phyloP scores from a whole-genome alignment of 768 basidiomycete genomes.

The Tricholoma flavovirens region DNA sequence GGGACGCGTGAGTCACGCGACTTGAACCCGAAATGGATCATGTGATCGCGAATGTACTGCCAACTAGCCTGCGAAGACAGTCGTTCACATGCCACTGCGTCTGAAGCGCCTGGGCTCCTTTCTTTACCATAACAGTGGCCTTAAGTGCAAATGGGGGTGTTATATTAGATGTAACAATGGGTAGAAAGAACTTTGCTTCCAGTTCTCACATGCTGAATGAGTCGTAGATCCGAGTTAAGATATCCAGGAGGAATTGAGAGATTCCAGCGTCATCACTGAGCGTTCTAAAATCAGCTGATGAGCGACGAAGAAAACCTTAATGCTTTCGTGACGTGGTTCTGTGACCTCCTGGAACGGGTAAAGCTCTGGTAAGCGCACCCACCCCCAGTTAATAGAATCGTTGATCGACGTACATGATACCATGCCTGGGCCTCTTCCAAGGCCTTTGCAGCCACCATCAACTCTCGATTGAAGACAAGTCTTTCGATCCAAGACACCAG shows the following conservation, averaged over 20 bases:
- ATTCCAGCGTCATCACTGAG: slow-evolving; percentile 3
- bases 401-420: slow-evolving; percentile 11
- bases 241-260: not conserved
- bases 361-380: not conserved
- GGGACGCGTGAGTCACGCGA: too few relatives aligned
- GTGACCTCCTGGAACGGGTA: slow-evolving; percentile 2
- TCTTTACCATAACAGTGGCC: too few relatives aligned
- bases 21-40: too few relatives aligned
- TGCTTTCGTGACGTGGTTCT: slow-evolving; percentile 9
- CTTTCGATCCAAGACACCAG: slow-evolving; percentile 14
- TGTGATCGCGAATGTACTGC: too few relatives aligned
- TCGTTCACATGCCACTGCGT: too few relatives aligned
- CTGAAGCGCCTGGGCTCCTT: too few relatives aligned
- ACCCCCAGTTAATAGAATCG: not conserved
- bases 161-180: too few relatives aligned
- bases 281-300: slow-evolving; percentile 10
- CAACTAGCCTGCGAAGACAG: too few relatives aligned
- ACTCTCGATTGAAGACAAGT: slow-evolving; percentile 5
- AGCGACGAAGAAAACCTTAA: slow-evolving; percentile 10
- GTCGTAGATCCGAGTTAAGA: too few relatives aligned
- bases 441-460: slow-evolving; percentile 8
- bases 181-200: too few relatives aligned
- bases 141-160: too few relatives aligned
- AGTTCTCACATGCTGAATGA: too few relatives aligned
- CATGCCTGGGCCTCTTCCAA: slow-evolving; percentile 9